Evolutionary conservation across 345 rosid genomes (phyloP), one percentile per base, ranked within the genome.

Genomic region (Gynandropsis gynandra): DNA sequence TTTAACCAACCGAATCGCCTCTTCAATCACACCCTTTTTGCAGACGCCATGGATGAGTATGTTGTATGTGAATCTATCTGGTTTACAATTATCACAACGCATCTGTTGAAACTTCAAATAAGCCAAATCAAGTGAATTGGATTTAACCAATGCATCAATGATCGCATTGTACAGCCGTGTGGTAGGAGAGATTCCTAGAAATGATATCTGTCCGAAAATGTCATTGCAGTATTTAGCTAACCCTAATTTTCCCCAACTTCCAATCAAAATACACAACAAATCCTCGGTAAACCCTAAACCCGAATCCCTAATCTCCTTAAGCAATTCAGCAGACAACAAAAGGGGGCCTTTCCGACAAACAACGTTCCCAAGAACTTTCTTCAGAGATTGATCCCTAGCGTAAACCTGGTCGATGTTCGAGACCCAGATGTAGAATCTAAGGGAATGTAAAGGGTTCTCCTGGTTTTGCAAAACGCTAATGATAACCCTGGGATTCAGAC

Each of bases 61-160:
- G 45, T 90, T 90, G 54, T 90, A 87, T 4, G 98, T 90, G 68
- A 90, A 87, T 70, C 83, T 72, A 64, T 87, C 96, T 0, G 96
- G 89, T 49, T 70, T 79, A 57, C 98, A 90, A 11, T 61, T 80
- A 70, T 87, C 92, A 16, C 71, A 64, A 4, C 74, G 17, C 98
- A 90, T 87, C 74, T 87, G 92, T 57, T 90, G 96, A 68, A 87
- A 87, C 69, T 82, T 90, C 64, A 80, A 53, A 75, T 90, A 90
- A 49, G 96, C 98, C 67, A 82, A 70, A 56, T 90, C 96, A 47
- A 90, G 79, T 16, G 92, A 87, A 61, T 79, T 79, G 16, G 95
- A 72, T 56, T 80, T 87, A 56, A 87, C 80, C 66, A 90, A 65
- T 0, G 98, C 96, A 67, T 87, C 85, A 16, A 90, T 84, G 9